A percentile compares a stretch with the other conserved stretches of the same genome.
Evolutionary conservation across 768 basidiomycete genomes (phyloP).

Genomic region (Chalciporus sphaerocephalus): DNA sequence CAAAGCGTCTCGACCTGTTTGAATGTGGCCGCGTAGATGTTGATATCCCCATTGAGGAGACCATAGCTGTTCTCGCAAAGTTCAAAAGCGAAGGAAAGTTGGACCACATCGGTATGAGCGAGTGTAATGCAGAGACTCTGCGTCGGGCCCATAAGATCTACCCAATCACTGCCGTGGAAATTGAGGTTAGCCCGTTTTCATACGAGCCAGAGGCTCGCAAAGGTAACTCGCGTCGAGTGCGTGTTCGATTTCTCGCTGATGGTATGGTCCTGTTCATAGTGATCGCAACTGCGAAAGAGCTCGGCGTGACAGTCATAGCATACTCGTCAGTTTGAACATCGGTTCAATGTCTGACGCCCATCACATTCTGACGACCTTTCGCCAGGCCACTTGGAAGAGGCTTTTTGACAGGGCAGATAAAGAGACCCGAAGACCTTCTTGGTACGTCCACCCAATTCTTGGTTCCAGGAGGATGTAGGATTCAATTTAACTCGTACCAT

Average conservation of each 20-base stretch:
- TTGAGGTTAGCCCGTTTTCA: slow-evolving; percentile 60
- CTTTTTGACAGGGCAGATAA: slow-evolving; percentile 22
- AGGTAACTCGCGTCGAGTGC: no score
- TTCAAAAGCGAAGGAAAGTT: slow-evolving; percentile 34
- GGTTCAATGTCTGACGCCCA: no score
- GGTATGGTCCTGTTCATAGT: no score
- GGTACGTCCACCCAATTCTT: slow-evolving; percentile 33
- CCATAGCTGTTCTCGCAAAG: slow-evolving; percentile 39
- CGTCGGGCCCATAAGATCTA: slow-evolving; percentile 41
- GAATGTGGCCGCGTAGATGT: slow-evolving; percentile 47
- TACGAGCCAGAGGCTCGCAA: slow-evolving; percentile 49
- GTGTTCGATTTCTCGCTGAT: no score
- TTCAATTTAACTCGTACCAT: neutral
- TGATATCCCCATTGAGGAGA: slow-evolving; percentile 43
- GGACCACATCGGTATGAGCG: slow-evolving; percentile 56
- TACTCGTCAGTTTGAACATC: slow-evolving; percentile 49
- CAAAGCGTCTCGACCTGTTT: slow-evolving; percentile 59
- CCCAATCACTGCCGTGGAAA: slow-evolving; percentile 58
- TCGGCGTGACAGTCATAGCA: slow-evolving; percentile 52
- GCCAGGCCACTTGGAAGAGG: no score
- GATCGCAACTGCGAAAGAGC: slow-evolving; percentile 49
- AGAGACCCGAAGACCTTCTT: slow-evolving; percentile 33
- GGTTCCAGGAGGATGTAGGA: slow-evolving; percentile 41
- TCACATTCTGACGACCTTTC: no score
- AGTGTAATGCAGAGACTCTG: slow-evolving; percentile 48